Base-by-base conservation (phyloP, 441 rosid genomes). In the Euphorbia celastroides region DNA sequence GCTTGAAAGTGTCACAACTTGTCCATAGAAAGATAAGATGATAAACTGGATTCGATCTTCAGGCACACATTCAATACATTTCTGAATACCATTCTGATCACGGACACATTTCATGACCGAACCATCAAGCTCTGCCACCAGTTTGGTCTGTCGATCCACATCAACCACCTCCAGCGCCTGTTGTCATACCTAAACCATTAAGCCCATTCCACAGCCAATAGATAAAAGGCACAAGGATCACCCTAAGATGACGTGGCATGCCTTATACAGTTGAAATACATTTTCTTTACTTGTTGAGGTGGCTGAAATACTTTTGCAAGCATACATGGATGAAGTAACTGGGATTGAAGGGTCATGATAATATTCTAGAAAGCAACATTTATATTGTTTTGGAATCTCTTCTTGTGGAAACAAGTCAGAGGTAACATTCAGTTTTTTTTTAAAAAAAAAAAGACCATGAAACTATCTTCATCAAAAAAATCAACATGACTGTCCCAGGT, bases 1-100 rank as follows among this genome's bases (percentile, higher is more conserved):
- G 62, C 87, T 80, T 51, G 98, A 93, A 78, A 93, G 96, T 42
- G 83, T 70, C 67, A 87, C 80, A 60, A 88, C 96, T 84, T 90
- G 90, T 72, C 91, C 97, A 30, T 83, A 86, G 66, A 93, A 93
- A 19, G 94, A 76, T 12, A 97, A 86, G 64, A 88, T 81, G 32
- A 93, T 87, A 79, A 88, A 93, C 51, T 88, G 86, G 72, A 88
- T 88, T 70, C 57, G 83, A 59, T 87, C 84, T 80, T 82, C 94
- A 71, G 94, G 96, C 60, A 90, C 84, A 75, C 91, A 82, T 80
- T 93, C 97, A 55, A 93, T 88, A 68, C 93, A 88, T 84, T 93
- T 93, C 68, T 93, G 98, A 71, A 93, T 85, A 63, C 98, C 98
- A 60, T 93, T 93, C 87, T 93, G 98, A 79, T 93, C 97, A 64